Evolutionary conservation across 176 grass and related monocot genomes (phyloP).

Genomic region (Carex cristatella): DNA sequence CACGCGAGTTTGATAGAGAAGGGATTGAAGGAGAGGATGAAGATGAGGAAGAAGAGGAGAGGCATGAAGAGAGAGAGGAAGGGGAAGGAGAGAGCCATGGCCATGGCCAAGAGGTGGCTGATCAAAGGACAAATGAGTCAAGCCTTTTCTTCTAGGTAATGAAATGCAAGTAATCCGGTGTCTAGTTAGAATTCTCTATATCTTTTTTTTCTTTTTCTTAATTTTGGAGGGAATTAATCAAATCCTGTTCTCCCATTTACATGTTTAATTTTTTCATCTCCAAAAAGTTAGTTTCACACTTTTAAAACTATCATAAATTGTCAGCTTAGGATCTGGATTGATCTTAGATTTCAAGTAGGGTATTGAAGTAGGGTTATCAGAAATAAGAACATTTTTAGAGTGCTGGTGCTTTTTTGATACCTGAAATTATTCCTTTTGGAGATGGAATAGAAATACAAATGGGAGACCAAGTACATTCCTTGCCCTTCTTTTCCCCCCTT

Average conservation of each 20-base stretch:
- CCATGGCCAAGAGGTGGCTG: slow-evolving; percentile 16
- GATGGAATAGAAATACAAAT: slow-evolving; percentile 9
- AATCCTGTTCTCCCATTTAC: background rate
- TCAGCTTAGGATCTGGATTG: slow-evolving; percentile 9
- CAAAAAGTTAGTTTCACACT: background rate
- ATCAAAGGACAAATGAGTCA: slow-evolving; percentile 21
- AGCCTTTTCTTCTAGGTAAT: slow-evolving; percentile 34
- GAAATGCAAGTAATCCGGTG: background rate
- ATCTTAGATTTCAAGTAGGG: slow-evolving; percentile 3
- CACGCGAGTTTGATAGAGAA: slow-evolving; percentile 23
- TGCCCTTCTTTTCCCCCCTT: background rate
- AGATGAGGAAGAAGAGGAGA: slow-evolving; percentile 14
- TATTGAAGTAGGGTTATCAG: background rate
- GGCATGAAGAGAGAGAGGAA: slow-evolving; percentile 13
- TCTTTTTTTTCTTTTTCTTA: background rate
- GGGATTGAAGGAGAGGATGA: background rate
- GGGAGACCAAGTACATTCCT: background rate
- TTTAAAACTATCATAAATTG: background rate
- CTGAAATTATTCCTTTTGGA: slow-evolving; percentile 11
- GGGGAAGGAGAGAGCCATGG: slow-evolving; percentile 49
- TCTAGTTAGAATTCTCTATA: background rate
- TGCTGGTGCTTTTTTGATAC: background rate
- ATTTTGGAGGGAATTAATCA: background rate
- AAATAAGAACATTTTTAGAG: background rate
- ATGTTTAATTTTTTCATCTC: slow-evolving; percentile 5